phyloP scores from a whole-genome alignment of 1,139 yeast species.

The Zygoascus meyerae region DNA sequence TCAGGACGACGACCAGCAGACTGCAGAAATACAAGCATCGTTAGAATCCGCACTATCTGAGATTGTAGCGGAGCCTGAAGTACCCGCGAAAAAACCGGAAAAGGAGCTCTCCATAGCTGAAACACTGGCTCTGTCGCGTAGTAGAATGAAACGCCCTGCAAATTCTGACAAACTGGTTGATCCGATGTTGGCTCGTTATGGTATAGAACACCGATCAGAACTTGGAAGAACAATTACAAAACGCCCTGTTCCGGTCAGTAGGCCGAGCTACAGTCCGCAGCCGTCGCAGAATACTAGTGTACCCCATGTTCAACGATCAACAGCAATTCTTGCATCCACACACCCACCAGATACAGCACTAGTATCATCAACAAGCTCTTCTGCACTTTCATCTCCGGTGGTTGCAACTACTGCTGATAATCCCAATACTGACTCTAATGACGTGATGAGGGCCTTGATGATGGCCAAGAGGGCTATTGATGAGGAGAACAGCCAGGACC shows the following conservation, averaged over 20 bases:
- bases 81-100: background rate
- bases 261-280: slow-evolving; percentile 2
- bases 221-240: background rate
- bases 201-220: background rate
- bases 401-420: slow-evolving; percentile 6
- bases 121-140: slow-evolving; percentile 53
- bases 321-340: slow-evolving; percentile 1
- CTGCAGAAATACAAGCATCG: background rate
- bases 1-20: background rate
- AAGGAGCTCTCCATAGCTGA: slow-evolving; percentile 52
- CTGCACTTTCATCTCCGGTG: background rate
- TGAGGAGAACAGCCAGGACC: slow-evolving; percentile 15
- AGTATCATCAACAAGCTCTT: slow-evolving; percentile 21
- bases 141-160: slow-evolving; percentile 28
- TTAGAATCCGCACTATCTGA: background rate
- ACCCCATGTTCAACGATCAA: slow-evolving; percentile 2
- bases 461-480: slow-evolving; percentile 40
- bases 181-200: slow-evolving; percentile 26
- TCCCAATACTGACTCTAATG: slow-evolving; percentile 11
- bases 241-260: slow-evolving; percentile 1
- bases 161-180: slow-evolving; percentile 21
- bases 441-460: slow-evolving; percentile 34
- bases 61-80: background rate
- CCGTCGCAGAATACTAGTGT: no score
- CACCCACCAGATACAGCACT: slow-evolving; percentile 17